Evolutionary conservation across 1,284 basidiomycete genomes (phyloP), one percentile per base, ranked within the genome.

Genomic region (Laetiporus sulphureus): DNA sequence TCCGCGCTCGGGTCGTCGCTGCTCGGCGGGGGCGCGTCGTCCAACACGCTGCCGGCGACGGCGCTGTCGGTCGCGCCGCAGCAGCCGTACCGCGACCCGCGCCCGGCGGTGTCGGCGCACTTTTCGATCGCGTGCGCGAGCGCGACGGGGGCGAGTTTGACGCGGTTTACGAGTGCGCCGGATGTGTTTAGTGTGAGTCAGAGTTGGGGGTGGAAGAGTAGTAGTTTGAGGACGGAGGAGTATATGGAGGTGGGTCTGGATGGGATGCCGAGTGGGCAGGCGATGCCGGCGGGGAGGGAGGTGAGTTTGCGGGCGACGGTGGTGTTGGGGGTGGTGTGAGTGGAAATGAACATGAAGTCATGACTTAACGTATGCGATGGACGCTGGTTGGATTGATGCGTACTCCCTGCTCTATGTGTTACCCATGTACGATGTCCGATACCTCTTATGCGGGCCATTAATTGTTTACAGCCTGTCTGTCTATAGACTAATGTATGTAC

Each of bases 41-140:
- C 42, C 34, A 29, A 42, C 38, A 31, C 45, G 32, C 51, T 71
- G 21, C 71, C 76, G 1, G 66, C 69, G 4, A 72, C 68, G 12
- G 59, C 65, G 2, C 55, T 64, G 1, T 60, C 70, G 18, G 48
- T 68, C 13, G 58, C 71, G 10, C 79, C 84, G 4, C 53, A 60
- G 11, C 79, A 84, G 43, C 77, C 80, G n/a, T 88, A 81, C 55
- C 75, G 85, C 43, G 85, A 89, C 59, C 77, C 83, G n/a, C 76
- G 86, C 15, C 56, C 73, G 24, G 64, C 72, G 5, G 71, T 89
- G 30, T 70, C 74, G 13, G 84, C 83, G 3, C 91, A 90, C 62
- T 96, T 97, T 56, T 77, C 77, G 33, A 83, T 96, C 47, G 79
- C 78, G 45, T 94, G 91, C 56, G 79, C 86, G 1, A 86, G 78